A percentile compares a stretch with the other conserved stretches of the same genome.
Conservation (phyloP, 2,329 filamentous ascomycete genomes). For the Pestalotiopsis sp. region DNA sequence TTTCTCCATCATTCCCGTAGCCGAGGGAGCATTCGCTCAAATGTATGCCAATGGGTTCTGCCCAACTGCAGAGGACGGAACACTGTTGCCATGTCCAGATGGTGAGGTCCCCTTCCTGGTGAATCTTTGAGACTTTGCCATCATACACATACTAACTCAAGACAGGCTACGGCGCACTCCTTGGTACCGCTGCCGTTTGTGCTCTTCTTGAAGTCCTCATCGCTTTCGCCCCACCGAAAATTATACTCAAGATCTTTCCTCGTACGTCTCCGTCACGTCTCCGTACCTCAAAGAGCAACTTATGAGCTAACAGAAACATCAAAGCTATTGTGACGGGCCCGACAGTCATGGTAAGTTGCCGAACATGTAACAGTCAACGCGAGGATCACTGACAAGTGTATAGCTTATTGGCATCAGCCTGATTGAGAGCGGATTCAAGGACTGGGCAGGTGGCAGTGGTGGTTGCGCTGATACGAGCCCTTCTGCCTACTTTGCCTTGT, state of each 20-base stretch:
- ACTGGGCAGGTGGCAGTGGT: constrained; percentile 78
- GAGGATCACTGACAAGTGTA: not conserved
- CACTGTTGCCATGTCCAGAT: constrained; percentile 71
- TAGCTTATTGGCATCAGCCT: constrained; percentile 73
- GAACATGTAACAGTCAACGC: not conserved
- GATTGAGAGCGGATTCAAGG: constrained; percentile 70
- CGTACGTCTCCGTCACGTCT: constrained; percentile 29
- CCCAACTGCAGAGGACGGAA: constrained; percentile 60
- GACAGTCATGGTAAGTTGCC: constrained; percentile 37
- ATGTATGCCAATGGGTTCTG: constrained; percentile 79
- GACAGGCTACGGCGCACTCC: constrained; percentile 64
- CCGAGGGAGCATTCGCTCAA: constrained; percentile 70
- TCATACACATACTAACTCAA: not conserved
- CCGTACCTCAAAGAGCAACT: not conserved
- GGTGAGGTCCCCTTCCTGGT: constrained; percentile 75
- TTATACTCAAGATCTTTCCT: constrained; percentile 74
- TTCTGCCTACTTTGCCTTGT: constrained; percentile 60
- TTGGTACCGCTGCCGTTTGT: constrained; percentile 69
- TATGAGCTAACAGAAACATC: not conserved
- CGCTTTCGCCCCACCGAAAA: constrained; percentile 71
- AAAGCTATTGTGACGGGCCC: constrained; percentile 70
- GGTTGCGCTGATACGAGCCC: constrained; percentile 51
- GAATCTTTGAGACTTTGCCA: constrained; percentile 40
- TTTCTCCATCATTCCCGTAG: constrained; percentile 75
- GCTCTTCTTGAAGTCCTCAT: constrained; percentile 72